phyloP scores from a whole-genome alignment of 2,329 filamentous ascomycete species.

The Diaporthe sp. region DNA sequence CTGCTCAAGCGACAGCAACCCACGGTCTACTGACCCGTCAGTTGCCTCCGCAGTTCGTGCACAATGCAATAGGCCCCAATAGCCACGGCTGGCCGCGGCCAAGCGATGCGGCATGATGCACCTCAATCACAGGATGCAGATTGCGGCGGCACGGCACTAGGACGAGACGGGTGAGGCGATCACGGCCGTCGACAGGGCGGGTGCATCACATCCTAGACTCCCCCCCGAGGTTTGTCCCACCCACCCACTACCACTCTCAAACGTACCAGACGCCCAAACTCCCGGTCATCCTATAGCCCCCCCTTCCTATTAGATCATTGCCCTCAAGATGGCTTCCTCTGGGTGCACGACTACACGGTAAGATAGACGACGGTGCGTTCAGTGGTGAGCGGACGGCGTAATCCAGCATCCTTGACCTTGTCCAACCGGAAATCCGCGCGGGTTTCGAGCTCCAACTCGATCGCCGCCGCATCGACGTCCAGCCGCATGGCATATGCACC shows the following conservation, averaged over 20 bases:
- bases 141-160: conserved; percentile 32
- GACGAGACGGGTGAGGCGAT: conserved; percentile 30
- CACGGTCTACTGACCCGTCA: conserved; percentile 9
- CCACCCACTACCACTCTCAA: conserved; percentile 26
- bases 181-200: conserved; percentile 37
- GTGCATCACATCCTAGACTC: conserved; percentile 28
- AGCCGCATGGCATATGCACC: conserved; percentile 37
- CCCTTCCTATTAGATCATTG: background rate
- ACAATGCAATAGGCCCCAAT: background rate
- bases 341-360: background rate
- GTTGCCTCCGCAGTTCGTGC: conserved; percentile 24
- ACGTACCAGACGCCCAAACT: conserved; percentile 36
- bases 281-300: conserved; percentile 13
- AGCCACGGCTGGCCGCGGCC: conserved; percentile 32
- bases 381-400: background rate
- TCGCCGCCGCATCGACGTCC: conserved; percentile 16
- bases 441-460: background rate
- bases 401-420: background rate
- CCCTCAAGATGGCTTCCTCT: conserved; percentile 11
- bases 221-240: conserved; percentile 37
- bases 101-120: conserved; percentile 37
- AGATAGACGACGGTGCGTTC: background rate
- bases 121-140: conserved; percentile 36
- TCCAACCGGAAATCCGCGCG: background rate
- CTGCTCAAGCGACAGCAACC: conserved; percentile 4